Evolutionary conservation across 2,329 filamentous ascomycete species (phyloP), one percentile per base, ranked within the genome.

Genomic region (Aspergillus novoparasiticus): DNA sequence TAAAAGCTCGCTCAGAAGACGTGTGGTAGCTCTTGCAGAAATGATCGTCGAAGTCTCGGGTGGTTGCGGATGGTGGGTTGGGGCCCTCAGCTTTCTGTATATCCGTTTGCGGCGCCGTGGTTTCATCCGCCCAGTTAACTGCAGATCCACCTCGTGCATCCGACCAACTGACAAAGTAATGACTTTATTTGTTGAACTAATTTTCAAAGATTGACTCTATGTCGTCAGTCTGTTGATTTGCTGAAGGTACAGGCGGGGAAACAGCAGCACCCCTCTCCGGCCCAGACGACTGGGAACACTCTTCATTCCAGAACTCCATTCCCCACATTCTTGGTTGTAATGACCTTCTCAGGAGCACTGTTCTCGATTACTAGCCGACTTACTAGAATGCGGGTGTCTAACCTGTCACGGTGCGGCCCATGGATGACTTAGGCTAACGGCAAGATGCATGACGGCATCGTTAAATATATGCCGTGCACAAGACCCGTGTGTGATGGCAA

Each of bases 371-470:
- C 11, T 32, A 26, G 2, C 6, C 45, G 10, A 34, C 34, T 14
- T 34, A 21, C 26, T 55, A 36, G 34, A 60, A 14, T 30, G 34
- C 30, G 30, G 48, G 36, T 36, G 19, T 28, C 19, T 36, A 54
- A 23, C 51, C 9, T 54, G n/a, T 45, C 34, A 32, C 58, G 16
- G 45, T 26, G 26, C 45, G n/a, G 32, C 28, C n/a, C 46, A 54
- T 46, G 36, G 21, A 36, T 36, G 36, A 23, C n/a, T 53, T 8
- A 26, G 39, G 41, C 60, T 58, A 46, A 32, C 19, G 53, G 30
- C 39, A 61, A 53, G 34, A 45, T 62, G 55, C 48, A 68, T 69
- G 67, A 69, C 67, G 66, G 67, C 66, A 68, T 67, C 43, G 66
- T 54, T 48, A 43, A 21, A 46, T 34, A 46, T 30, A 10, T n/a